Conservation (phyloP, 202 grass and related monocot species). For the Elaeis oleifera region DNA sequence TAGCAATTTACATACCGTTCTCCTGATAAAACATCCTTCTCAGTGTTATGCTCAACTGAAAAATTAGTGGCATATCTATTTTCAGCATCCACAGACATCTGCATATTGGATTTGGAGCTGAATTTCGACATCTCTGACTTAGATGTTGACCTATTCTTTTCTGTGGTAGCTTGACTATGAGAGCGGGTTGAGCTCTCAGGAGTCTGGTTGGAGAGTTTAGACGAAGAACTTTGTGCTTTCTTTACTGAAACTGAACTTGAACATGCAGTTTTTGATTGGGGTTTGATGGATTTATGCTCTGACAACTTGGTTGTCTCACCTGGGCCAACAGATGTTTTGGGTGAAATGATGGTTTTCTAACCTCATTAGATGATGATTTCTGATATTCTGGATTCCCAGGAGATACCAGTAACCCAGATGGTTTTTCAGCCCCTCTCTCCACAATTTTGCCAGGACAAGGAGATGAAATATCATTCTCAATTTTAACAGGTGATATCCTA, state of each 20-base stretch:
- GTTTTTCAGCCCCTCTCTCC: constrained; percentile 26
- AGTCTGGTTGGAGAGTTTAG: constrained; percentile 42
- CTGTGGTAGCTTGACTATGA: constrained; percentile 28
- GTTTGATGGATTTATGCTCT: constrained; percentile 40
- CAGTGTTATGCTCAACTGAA: constrained; percentile 34
- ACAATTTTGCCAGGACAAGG: constrained; percentile 35
- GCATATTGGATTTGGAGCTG: constrained; percentile 37
- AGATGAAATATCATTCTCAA: constrained; percentile 26
- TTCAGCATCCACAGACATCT: constrained; percentile 26
- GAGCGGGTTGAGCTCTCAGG: constrained; percentile 36
- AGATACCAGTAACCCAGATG: not conserved
- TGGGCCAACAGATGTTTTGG: constrained; percentile 24
- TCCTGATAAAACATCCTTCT: constrained; percentile 43
- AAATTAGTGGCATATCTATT: constrained; percentile 34
- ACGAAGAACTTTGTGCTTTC: constrained; percentile 47
- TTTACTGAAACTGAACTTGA: constrained; percentile 49
- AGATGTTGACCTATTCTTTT: constrained; percentile 36
- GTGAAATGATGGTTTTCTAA: constrained; percentile 29
- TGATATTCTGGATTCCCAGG: constrained; percentile 1
- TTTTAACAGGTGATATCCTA: constrained; percentile 35
- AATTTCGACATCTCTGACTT: constrained; percentile 59
- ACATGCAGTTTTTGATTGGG: constrained; percentile 35
- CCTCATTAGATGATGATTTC: constrained; percentile 14
- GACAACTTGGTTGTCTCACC: constrained; percentile 37
- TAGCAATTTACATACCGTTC: constrained; percentile 41